Evolutionary conservation across 2,329 filamentous ascomycete species (phyloP), one percentile per base, ranked within the genome.

Genomic region (Myotisia sp.): DNA sequence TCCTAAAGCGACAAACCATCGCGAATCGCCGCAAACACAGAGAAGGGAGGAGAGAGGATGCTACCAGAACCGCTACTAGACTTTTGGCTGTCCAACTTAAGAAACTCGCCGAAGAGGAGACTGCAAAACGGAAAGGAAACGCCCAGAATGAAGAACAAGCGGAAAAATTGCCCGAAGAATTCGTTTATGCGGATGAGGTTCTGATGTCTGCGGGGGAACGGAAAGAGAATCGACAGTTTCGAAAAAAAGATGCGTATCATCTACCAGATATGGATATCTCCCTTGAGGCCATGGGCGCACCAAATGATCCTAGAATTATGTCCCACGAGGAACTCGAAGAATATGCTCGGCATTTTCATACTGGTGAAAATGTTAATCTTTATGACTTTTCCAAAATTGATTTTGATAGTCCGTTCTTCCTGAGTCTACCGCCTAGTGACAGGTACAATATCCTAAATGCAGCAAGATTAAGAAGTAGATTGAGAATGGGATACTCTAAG

Each of bases 341-440:
- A 44, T 98, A 98, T 53, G 87, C 92, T 3, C 69, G 78, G 33
- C 86, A 95, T 43, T 95, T 95, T 49, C 74, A 94, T 48, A 75
- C 74, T 40, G 90, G 90, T 36, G 85, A 95, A 56, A 87, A 95
- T 53, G 79, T 95, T 36, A 67, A 65, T 44, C 59, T 86, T 4
- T 95, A 95, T 57, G 87, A 95, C 58, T 98, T 98, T 52, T 92
- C 82, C 51, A 95, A 95, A 59, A 98, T 98, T 47, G 90, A 98
- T 52, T 98, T 95, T 49, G 81, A 95, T 44, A 83, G 86, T 44
- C 76, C 87, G 8, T 98, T 98, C 58, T 98, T 98, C 61, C 74
- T 80, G 53, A 93, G 84, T 52, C 59, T 98, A 37, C 90, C 92
- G 0, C 69, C 85, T 1, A 78, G 79, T 2, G 90, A 98, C 61